A percentile compares a stretch with the other conserved stretches of the same genome.
Conservation (phyloP, 306 rosid species). For the Mucuna pruriens region DNA sequence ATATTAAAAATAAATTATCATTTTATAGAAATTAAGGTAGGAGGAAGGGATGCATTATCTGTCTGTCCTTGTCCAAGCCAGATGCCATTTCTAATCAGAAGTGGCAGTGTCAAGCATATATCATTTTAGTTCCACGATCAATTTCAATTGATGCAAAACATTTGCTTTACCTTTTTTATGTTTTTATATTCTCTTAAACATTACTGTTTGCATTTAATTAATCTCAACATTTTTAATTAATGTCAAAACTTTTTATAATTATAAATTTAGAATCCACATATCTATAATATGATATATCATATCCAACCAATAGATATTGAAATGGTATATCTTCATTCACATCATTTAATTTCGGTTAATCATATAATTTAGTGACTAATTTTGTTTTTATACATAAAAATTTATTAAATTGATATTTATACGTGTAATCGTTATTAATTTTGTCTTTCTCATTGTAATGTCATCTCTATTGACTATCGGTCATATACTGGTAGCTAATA, state of each 20-base stretch:
- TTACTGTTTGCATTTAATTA: not conserved
- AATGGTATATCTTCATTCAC: no score
- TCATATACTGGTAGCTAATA: no score
- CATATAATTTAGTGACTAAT: no score
- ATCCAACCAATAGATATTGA: no score
- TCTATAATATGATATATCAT: not conserved
- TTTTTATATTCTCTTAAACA: not conserved
- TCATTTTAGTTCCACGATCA: not conserved
- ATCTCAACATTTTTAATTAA: not conserved
- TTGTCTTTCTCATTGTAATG: no score
- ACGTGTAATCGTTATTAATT: no score
- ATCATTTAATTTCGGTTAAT: no score
- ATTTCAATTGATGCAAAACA: not conserved
- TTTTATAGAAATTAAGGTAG: not conserved
- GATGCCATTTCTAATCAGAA: not conserved
- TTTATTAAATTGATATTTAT: no score
- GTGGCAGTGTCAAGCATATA: not conserved
- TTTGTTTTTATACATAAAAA: no score
- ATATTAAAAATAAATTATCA: not conserved
- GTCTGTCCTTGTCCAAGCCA: not conserved
- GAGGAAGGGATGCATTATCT: not conserved
- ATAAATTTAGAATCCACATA: not conserved
- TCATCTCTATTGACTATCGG: no score
- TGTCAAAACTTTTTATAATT: not conserved
- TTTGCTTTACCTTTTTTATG: not conserved